Conservation (phyloP, 495 filamentous ascomycete species). For the Lepidopterella palustris region DNA sequence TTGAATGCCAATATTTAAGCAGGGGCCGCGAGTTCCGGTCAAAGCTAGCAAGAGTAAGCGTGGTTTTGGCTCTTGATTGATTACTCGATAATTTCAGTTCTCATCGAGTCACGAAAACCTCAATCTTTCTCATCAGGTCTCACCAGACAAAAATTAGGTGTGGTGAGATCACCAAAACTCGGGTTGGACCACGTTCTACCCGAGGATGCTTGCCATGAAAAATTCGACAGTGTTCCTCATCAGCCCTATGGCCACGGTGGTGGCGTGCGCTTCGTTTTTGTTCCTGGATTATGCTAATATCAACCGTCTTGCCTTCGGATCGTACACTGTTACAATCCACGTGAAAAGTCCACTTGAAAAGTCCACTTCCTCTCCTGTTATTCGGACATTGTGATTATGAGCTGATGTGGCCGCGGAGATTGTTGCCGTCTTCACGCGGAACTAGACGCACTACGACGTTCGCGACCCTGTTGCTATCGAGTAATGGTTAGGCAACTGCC, state of each 20-base stretch:
- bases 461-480: slow-evolving; percentile 17
- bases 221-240: too few species aligned
- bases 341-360: too few species aligned
- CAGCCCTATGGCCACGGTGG: too few species aligned
- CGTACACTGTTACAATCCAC: too few species aligned
- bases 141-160: background rate
- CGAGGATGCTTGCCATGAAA: too few species aligned
- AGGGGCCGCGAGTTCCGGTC: slow-evolving; percentile 1
- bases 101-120: slow-evolving; percentile 22
- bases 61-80: background rate
- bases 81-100: slow-evolving; percentile 27
- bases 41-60: slow-evolving; percentile 1
- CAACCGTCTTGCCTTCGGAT: too few species aligned
- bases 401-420: too few species aligned
- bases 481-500: slow-evolving; percentile 18
- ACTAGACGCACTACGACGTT: background rate
- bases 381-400: too few species aligned
- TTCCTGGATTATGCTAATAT: too few species aligned
- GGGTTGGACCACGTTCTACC: background rate
- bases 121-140: background rate
- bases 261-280: too few species aligned
- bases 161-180: background rate
- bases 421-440: background rate
- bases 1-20: background rate
- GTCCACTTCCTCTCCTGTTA: too few species aligned